Evolutionary conservation across 139 green algal species (phyloP).

Genomic region (Edaphochlamys debaryana): DNA sequence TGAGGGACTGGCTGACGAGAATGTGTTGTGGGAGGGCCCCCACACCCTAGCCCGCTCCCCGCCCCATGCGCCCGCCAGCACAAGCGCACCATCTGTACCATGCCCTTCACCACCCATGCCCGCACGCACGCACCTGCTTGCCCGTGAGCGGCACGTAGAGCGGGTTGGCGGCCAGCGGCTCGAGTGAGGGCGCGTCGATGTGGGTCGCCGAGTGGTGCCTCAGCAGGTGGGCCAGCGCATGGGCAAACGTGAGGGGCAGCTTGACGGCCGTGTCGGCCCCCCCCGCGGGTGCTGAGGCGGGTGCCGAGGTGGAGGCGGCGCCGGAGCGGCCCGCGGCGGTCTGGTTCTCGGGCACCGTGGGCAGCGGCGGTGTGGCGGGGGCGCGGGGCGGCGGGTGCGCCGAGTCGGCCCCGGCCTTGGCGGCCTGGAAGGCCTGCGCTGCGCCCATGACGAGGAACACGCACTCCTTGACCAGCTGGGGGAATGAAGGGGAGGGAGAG

Average conservation of each 20-base stretch:
- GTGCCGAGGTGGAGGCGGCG: not conserved
- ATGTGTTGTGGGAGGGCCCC: no score
- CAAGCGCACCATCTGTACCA: no score
- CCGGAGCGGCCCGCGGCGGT: not conserved
- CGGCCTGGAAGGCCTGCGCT: constrained; percentile 29
- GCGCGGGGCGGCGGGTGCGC: no score
- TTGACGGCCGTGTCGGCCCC: not conserved
- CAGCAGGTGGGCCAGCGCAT: constrained; percentile 17
- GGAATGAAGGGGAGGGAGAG: no score
- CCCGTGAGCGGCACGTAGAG: not conserved
- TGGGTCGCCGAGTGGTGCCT: not conserved
- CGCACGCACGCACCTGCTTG: not conserved
- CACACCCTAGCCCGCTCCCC: no score
- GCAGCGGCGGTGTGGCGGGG: not conserved
- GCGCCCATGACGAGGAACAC: constrained; percentile 11
- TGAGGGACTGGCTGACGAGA: no score
- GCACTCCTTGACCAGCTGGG: constrained; percentile 36
- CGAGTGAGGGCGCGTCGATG: constrained; percentile 16
- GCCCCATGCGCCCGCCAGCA: no score
- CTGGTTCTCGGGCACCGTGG: not conserved
- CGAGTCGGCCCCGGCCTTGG: no score
- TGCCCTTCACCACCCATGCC: no score
- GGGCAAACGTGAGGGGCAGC: constrained; percentile 13
- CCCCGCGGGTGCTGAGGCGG: not conserved
- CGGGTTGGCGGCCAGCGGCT: constrained; percentile 3